phyloP scores from a whole-genome alignment of 2,329 filamentous ascomycete species.

The Leptographium wingfieldii region DNA sequence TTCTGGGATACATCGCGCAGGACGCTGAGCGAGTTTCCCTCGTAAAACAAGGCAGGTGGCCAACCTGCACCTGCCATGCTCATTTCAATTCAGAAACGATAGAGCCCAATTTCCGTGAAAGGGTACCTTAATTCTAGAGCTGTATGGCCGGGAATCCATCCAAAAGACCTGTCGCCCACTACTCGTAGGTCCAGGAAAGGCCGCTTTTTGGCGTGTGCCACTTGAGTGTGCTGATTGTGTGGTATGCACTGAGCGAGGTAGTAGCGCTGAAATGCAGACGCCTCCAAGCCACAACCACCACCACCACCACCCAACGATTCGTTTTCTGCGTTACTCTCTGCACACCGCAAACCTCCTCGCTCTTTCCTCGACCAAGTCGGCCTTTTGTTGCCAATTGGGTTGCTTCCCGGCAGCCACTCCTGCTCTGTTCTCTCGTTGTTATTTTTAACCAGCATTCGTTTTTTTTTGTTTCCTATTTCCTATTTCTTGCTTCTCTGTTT shows the following conservation, averaged over 20 bases:
- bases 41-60: background rate
- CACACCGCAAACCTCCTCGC: slow-evolving; percentile 3
- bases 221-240: background rate
- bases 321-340: background rate
- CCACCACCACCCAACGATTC: background rate
- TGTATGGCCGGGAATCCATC: background rate
- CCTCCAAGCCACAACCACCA: background rate
- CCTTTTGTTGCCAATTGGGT: slow-evolving; percentile 9
- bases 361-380: slow-evolving; percentile 9
- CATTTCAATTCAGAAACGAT: background rate
- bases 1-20: background rate
- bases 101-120: background rate
- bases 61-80: background rate
- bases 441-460: background rate
- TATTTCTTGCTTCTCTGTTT: background rate
- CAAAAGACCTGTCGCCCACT: background rate
- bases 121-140: background rate
- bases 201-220: background rate
- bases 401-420: slow-evolving; percentile 8
- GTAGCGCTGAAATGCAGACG: background rate
- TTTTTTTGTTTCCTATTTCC: background rate
- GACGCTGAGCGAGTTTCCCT: background rate
- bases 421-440: background rate
- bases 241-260: background rate
- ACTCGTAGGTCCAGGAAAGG: background rate